Conservation (phyloP, 768 basidiomycete genomes). For the Amyloporia xantha region DNA sequence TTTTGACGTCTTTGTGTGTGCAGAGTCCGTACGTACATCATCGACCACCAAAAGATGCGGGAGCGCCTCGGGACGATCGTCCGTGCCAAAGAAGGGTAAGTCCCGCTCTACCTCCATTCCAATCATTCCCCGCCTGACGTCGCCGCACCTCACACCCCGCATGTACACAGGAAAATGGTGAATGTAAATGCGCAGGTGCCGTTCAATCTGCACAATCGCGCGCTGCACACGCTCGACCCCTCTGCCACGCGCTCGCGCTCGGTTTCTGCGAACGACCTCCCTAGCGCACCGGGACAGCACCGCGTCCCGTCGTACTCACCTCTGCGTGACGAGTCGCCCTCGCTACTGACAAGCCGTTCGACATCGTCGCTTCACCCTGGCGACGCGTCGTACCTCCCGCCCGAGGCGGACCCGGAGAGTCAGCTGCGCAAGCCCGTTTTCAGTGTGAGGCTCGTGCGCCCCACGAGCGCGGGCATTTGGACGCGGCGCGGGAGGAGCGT, state of each 20-base stretch:
- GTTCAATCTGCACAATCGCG: slow-evolving; percentile 50
- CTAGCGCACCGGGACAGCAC: slow-evolving; percentile 12
- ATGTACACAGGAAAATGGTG: slow-evolving; percentile 54
- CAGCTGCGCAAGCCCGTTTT: slow-evolving; percentile 19
- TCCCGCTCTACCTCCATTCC: slow-evolving; percentile 7
- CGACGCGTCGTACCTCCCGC: slow-evolving; percentile 24
- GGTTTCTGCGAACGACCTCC: slow-evolving; percentile 13
- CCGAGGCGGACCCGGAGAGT: slow-evolving; percentile 20
- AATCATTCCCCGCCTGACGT: not conserved
- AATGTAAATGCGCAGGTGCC: slow-evolving; percentile 55
- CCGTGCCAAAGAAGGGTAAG: slow-evolving; percentile 54
- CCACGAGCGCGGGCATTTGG: slow-evolving; percentile 14
- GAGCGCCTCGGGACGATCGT: slow-evolving; percentile 50
- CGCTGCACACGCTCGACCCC: slow-evolving; percentile 14
- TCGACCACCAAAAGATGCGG: slow-evolving; percentile 45
- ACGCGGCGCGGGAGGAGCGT: slow-evolving; percentile 9
- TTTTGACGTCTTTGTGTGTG: not conserved
- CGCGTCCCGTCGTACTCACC: slow-evolving; percentile 16
- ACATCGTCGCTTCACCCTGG: slow-evolving; percentile 25
- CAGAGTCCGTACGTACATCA: slow-evolving; percentile 11
- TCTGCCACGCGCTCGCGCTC: slow-evolving; percentile 30
- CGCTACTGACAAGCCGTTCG: slow-evolving; percentile 25
- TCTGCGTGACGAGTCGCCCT: slow-evolving; percentile 22
- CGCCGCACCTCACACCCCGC: slow-evolving; percentile 3
- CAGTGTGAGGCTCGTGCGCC: slow-evolving; percentile 24